Conservation (phyloP, 495 filamentous ascomycete species). For the Daldinia grandis region DNA sequence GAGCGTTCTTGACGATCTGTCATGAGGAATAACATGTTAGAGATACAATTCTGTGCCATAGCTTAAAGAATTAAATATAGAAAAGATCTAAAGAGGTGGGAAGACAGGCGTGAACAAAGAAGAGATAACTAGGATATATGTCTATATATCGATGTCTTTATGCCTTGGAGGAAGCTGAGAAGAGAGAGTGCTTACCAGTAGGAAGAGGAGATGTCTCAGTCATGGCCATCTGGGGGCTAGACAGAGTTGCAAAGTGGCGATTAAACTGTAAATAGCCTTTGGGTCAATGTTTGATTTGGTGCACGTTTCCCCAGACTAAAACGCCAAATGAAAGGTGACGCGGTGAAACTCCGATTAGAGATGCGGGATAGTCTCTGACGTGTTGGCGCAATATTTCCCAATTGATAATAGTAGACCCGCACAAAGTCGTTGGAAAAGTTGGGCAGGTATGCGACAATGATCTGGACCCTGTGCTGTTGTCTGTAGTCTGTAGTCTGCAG, state of each 20-base stretch:
- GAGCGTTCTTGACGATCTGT: constrained; percentile 55
- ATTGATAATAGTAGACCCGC: constrained; percentile 19
- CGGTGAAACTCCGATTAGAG: not conserved
- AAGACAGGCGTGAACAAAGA: constrained; percentile 14
- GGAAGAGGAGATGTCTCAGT: constrained; percentile 69
- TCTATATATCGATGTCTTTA: too few relatives aligned
- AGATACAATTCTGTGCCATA: constrained; percentile 9
- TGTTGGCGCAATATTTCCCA: constrained; percentile 20
- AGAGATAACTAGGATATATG: constrained; percentile 25
- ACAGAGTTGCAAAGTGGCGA: constrained; percentile 14
- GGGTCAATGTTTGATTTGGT: constrained; percentile 10
- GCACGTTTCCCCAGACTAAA: constrained; percentile 8
- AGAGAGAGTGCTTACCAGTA: constrained; percentile 63
- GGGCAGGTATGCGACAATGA: constrained; percentile 22
- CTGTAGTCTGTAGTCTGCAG: too few relatives aligned
- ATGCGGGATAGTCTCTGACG: constrained; percentile 15
- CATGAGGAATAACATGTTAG: constrained; percentile 35
- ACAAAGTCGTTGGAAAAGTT: not conserved
- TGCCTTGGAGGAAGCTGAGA: not conserved
- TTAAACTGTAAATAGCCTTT: constrained; percentile 20
- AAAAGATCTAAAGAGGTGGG: constrained; percentile 26
- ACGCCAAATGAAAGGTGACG: not conserved
- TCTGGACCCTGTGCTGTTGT: not conserved
- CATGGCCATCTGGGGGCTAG: constrained; percentile 66
- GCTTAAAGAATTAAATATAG: constrained; percentile 32